phyloP scores from a whole-genome alignment of 2,329 filamentous ascomycete species.

The Hymenoscyphus occultus region DNA sequence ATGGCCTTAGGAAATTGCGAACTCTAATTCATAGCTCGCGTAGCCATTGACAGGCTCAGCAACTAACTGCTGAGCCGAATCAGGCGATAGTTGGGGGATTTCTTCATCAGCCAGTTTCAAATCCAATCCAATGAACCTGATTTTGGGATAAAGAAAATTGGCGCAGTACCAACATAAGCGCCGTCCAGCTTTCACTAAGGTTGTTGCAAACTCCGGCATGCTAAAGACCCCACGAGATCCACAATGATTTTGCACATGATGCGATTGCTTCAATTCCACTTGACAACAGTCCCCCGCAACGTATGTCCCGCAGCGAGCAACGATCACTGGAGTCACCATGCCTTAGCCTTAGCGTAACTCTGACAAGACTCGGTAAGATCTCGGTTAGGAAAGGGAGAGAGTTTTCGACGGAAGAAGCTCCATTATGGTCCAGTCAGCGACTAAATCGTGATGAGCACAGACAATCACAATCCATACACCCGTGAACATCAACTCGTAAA shows the following conservation, averaged over 20 bases:
- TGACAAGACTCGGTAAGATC: neutral
- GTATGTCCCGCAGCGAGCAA: neutral
- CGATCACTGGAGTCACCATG: constrained; percentile 1
- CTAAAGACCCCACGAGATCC: neutral
- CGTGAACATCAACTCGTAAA: neutral
- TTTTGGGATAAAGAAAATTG: neutral
- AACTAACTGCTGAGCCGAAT: no score
- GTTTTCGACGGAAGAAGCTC: neutral
- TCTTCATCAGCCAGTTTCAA: neutral
- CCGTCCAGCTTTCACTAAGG: neutral
- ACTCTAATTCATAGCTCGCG: no score
- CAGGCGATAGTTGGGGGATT: neutral
- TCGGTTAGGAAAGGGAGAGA: neutral
- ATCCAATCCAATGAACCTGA: neutral
- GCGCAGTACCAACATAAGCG: constrained; percentile 3
- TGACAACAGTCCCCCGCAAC: neutral
- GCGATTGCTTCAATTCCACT: neutral
- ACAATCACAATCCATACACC: neutral
- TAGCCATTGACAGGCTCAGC: no score
- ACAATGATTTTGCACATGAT: neutral
- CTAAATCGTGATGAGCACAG: neutral
- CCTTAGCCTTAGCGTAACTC: neutral
- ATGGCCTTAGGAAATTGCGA: no score
- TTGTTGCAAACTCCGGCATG: neutral
- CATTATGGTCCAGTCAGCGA: neutral